Conservation (phyloP, 1,284 basidiomycete genomes). For the Trametes pubescens region DNA sequence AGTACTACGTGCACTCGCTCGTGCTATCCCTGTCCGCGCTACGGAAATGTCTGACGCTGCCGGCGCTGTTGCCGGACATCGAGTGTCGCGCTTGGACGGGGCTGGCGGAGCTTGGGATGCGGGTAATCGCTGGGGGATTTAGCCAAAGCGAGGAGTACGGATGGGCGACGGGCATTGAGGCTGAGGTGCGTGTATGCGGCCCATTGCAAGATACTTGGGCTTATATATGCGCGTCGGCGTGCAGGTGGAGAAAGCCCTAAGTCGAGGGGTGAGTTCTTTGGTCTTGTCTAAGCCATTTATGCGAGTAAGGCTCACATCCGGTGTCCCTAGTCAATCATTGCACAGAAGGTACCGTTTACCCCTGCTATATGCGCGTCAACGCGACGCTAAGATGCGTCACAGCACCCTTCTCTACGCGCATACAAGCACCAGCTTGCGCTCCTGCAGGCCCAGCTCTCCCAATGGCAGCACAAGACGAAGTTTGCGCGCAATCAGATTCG, state of each 20-base stretch:
- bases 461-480: constrained; percentile 62
- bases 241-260: constrained; percentile 59
- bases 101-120: constrained; percentile 70
- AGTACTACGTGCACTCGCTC: constrained; percentile 59
- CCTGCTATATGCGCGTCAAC: not conserved
- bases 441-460: constrained; percentile 64
- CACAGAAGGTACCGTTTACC: constrained; percentile 59
- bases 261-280: constrained; percentile 53
- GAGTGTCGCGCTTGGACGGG: constrained; percentile 76
- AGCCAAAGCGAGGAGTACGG: constrained; percentile 46
- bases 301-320: not conserved
- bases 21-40: constrained; percentile 63
- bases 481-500: constrained; percentile 63
- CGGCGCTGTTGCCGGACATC: constrained; percentile 60
- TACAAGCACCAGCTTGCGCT: constrained; percentile 66
- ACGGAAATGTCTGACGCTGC: constrained; percentile 57
- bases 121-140: constrained; percentile 56
- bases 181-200: constrained; percentile 52
- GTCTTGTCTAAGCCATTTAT: constrained; percentile 4
- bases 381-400: constrained; percentile 1
- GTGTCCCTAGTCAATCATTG: constrained; percentile 58
- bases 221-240: constrained; percentile 1
- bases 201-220: not conserved
- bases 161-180: constrained; percentile 58
- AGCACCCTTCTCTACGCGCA: constrained; percentile 68